Evolutionary conservation across 1,284 basidiomycete species (phyloP).

Genomic region (Apiotrichum sp.): DNA sequence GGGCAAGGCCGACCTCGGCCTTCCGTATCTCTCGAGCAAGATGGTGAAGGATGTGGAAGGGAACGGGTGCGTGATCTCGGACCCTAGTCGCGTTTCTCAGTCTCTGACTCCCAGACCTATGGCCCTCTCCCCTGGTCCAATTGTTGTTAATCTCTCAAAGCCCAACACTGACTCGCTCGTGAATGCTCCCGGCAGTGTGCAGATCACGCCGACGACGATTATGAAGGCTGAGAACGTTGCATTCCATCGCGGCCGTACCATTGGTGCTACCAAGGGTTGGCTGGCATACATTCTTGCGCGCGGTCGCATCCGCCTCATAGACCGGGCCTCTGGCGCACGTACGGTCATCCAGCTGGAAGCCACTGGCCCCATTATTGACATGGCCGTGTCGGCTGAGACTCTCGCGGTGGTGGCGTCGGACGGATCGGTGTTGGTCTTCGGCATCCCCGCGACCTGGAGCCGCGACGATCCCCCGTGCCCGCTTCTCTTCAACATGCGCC

Average conservation of each 20-base stretch:
- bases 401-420: conserved; percentile 32
- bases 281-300: conserved; percentile 34
- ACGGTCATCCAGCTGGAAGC: conserved; percentile 25
- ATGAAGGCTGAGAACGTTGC: conserved; percentile 24
- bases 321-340: conserved; percentile 29
- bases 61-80: conserved; percentile 10
- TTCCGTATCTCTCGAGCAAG: conserved; percentile 18
- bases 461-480: conserved; percentile 26
- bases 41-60: conserved; percentile 17
- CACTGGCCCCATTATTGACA: conserved; percentile 28
- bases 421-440: conserved; percentile 25
- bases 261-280: conserved; percentile 31
- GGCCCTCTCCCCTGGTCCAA: conserved; percentile 17
- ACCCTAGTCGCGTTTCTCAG: neutral
- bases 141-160: conserved; percentile 29
- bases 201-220: conserved; percentile 29
- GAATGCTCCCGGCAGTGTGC: conserved; percentile 17
- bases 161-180: conserved; percentile 26
- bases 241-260: conserved; percentile 26
- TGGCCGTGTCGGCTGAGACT: conserved; percentile 23
- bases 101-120: conserved; percentile 8
- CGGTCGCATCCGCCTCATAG: conserved; percentile 36
- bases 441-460: conserved; percentile 26
- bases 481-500: conserved; percentile 17
- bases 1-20: conserved; percentile 5